Conservation (phyloP, 225 moss, liverwort and hornwort genomes). For the Asterella californica region DNA sequence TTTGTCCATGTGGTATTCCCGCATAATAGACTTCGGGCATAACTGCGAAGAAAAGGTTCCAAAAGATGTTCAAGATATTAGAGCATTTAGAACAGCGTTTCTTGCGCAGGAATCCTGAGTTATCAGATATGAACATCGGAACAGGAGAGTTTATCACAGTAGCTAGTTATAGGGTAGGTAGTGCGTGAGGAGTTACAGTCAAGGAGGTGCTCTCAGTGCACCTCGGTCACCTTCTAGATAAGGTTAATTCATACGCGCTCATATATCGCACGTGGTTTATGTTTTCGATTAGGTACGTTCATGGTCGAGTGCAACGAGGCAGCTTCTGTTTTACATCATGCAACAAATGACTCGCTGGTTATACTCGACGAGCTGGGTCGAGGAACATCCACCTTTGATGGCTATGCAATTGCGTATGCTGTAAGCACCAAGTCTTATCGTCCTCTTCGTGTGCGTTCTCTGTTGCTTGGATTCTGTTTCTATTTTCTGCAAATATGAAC, state of each 20-base stretch:
- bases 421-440: conserved; percentile 37
- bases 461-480: neutral
- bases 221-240: neutral
- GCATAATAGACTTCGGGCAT: neutral
- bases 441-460: neutral
- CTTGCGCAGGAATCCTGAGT: too few relatives aligned
- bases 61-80: too few relatives aligned
- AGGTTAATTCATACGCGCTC: neutral
- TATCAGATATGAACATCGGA: too few relatives aligned
- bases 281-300: conserved; percentile 59
- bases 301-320: conserved; percentile 93
- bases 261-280: neutral
- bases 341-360: conserved; percentile 79
- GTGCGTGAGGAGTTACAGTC: neutral
- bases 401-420: conserved; percentile 89
- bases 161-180: neutral
- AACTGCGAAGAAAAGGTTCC: too few relatives aligned
- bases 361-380: conserved; percentile 91
- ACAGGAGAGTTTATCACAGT: neutral
- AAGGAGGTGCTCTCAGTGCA: neutral
- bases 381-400: conserved; percentile 93
- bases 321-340: conserved; percentile 76
- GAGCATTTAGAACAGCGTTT: too few relatives aligned
- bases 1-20: neutral
- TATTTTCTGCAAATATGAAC: neutral